These are phyloP conservation scores for Diophrys appendiculata DNA, from an alignment of 73 alveolate genomes.

Conservation along the genomic window DNA sequence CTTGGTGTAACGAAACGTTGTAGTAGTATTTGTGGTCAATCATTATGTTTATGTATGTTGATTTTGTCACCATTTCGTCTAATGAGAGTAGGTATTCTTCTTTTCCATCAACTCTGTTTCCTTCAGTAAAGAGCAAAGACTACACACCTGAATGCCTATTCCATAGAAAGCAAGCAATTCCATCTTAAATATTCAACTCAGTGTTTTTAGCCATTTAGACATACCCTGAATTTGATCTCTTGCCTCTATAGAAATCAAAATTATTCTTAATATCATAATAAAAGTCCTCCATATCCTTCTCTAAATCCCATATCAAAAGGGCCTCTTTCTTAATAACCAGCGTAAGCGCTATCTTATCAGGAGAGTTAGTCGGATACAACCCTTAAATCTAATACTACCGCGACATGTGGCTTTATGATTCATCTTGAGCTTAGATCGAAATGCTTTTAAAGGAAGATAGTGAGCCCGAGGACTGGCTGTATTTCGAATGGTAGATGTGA, in stretches of 20 bases:
- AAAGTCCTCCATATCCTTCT: neutral
- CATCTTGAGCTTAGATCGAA: neutral
- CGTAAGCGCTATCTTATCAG: neutral
- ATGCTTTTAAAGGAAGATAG: neutral
- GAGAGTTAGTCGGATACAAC: neutral
- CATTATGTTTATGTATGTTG: neutral
- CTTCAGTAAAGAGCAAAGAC: neutral
- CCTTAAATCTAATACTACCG: neutral
- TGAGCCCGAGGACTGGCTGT: neutral
- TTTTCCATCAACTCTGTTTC: neutral
- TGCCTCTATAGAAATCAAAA: neutral
- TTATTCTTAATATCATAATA: constrained; percentile 3
- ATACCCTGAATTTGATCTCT: neutral
- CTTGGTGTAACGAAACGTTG: neutral
- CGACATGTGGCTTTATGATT: neutral
- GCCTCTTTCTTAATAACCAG: neutral
- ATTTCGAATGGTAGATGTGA: neutral
- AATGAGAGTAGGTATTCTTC: neutral
- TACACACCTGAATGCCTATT: neutral
- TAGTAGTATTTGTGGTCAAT: neutral
- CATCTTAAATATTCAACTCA: neutral
- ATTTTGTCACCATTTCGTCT: neutral
- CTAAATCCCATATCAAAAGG: constrained; percentile 1
- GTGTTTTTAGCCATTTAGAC: neutral
- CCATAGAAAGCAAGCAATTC: neutral